phyloP scores from a whole-genome alignment of 805 yeast genomes.

The Saturnispora dispora region DNA sequence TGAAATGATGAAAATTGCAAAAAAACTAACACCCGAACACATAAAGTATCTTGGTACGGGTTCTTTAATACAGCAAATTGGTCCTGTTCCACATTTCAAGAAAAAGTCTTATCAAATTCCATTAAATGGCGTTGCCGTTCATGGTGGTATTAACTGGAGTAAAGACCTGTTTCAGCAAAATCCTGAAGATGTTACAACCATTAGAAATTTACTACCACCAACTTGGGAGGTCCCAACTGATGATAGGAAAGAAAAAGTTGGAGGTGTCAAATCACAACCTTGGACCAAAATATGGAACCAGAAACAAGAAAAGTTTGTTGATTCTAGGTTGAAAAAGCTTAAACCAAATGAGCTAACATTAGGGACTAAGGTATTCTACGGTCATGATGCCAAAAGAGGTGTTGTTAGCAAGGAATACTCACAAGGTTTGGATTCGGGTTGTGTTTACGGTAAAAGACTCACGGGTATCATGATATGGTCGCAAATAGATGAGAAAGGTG shows the following conservation, averaged over 20 bases:
- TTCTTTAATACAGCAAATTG: slow-evolving; percentile 54
- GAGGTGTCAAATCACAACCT: slow-evolving; percentile 23
- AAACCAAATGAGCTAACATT: slow-evolving; percentile 13
- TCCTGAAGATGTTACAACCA: slow-evolving; percentile 54
- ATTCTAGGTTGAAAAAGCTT: slow-evolving; percentile 4
- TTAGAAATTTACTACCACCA: slow-evolving; percentile 63
- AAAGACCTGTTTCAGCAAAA: slow-evolving; percentile 43
- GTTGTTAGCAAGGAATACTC: slow-evolving; percentile 55
- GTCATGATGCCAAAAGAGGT: slow-evolving; percentile 83
- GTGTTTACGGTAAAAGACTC: slow-evolving; percentile 66
- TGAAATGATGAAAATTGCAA: slow-evolving; percentile 39
- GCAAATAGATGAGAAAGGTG: slow-evolving; percentile 15
- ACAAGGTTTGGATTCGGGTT: slow-evolving; percentile 75
- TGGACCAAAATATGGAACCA: slow-evolving; percentile 29
- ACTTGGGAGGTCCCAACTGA: slow-evolving; percentile 51
- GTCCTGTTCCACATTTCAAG: slow-evolving; percentile 43
- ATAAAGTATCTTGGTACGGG: slow-evolving; percentile 51
- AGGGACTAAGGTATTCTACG: slow-evolving; percentile 55
- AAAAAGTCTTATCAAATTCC: slow-evolving; percentile 15
- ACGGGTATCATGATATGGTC: slow-evolving; percentile 50
- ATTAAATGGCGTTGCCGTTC: slow-evolving; percentile 53
- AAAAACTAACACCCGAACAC: slow-evolving; percentile 49
- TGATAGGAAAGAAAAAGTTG: slow-evolving; percentile 24
- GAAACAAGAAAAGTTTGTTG: slow-evolving; percentile 15
- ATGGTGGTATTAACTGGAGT: slow-evolving; percentile 76